phyloP scores from a whole-genome alignment of 257 asterid species.

The Linderniella brevidens region DNA sequence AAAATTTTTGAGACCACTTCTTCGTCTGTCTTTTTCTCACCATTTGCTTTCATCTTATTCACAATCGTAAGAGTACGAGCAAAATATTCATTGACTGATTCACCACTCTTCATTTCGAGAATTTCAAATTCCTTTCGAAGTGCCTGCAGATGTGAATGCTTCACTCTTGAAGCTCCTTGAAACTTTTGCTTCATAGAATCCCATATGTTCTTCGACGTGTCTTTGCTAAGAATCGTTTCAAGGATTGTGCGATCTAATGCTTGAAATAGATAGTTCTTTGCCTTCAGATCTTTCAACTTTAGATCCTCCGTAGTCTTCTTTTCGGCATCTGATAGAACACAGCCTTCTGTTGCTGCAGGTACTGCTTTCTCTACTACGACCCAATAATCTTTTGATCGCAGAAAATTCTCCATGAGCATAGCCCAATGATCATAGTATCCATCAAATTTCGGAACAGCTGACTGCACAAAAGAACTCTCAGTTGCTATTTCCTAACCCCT shows the following conservation, averaged over 20 bases:
- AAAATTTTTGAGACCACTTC: neutral
- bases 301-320: neutral
- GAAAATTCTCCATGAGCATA: too few relatives aligned
- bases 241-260: too few relatives aligned
- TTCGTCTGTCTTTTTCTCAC: neutral
- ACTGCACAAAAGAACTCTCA: too few relatives aligned
- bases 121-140: constrained; percentile 6
- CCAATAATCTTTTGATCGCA: constrained; percentile 1
- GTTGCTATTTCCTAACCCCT: too few relatives aligned
- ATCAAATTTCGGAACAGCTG: too few relatives aligned
- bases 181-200: constrained; percentile 2
- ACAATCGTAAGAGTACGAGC: neutral
- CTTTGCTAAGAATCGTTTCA: neutral
- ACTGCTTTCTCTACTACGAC: neutral
- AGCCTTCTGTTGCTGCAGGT: constrained; percentile 1
- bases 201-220: neutral
- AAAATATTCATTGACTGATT: constrained; percentile 1
- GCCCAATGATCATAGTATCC: too few relatives aligned
- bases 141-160: neutral
- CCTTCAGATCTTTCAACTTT: neutral
- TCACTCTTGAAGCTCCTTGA: neutral
- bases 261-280: too few relatives aligned
- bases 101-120: neutral
- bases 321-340: neutral
- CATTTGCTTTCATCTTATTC: neutral